A percentile compares a stretch with the other conserved stretches of the same genome.
Conservation (phyloP, 768 basidiomycete genomes). For the Russula abietina region DNA sequence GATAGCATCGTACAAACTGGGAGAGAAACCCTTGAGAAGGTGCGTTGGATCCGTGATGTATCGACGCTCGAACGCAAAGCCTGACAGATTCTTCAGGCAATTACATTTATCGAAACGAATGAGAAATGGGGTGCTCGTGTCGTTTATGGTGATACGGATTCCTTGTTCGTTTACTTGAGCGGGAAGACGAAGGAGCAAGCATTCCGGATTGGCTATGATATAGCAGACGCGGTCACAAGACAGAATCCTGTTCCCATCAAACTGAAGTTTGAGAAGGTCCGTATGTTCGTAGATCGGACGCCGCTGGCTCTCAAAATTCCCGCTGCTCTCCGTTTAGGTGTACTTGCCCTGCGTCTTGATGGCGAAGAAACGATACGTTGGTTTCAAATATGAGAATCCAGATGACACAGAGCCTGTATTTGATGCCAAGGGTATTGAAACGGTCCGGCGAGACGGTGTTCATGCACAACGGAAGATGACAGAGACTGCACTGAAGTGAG, state of each 20-base stretch:
- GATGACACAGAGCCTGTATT: conserved; percentile 76
- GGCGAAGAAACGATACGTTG: conserved; percentile 98
- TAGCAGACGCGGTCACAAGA: conserved; percentile 79
- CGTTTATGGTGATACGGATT: conserved; percentile 98
- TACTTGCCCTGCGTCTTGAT: conserved; percentile 92
- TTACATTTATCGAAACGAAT: conserved; percentile 66
- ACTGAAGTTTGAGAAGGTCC: conserved; percentile 95
- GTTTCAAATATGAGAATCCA: conserved; percentile 86
- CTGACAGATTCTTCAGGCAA: conserved; percentile 50
- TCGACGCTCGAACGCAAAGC: neutral
- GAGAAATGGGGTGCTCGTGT: conserved; percentile 83
- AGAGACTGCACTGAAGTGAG: conserved; percentile 80
- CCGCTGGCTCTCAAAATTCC: neutral
- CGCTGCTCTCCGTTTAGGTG: conserved; percentile 50
- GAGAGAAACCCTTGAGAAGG: conserved; percentile 92
- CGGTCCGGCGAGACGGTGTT: conserved; percentile 87
- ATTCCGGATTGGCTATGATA: conserved; percentile 88
- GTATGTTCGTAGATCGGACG: conserved; percentile 6
- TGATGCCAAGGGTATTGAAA: conserved; percentile 98
- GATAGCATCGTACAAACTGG: conserved; percentile 98
- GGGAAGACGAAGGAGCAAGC: conserved; percentile 93
- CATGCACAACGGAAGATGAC: conserved; percentile 90
- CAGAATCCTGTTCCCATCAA: conserved; percentile 88
- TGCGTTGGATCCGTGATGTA: conserved; percentile 28
- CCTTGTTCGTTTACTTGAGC: conserved; percentile 84